Percentiles rank a stretch among this genome's conserved stretches.
Conservation (phyloP, 2,329 filamentous ascomycete genomes). For the Zasmidium cellare region DNA sequence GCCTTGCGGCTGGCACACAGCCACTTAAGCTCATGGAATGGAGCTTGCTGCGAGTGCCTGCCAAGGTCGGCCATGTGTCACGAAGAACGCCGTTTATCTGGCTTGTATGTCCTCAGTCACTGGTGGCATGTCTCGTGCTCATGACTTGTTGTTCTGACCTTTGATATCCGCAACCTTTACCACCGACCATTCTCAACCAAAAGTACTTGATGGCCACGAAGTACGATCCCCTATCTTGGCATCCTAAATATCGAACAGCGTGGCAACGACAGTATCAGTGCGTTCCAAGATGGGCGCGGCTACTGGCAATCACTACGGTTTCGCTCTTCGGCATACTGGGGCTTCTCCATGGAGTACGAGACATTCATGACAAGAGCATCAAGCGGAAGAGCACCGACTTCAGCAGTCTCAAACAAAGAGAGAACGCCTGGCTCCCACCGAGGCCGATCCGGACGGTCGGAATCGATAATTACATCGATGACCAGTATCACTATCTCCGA, state of each 20-base stretch:
- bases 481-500: conserved; percentile 13
- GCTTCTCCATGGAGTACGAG: conserved; percentile 9
- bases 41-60: not conserved
- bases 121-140: too few relatives aligned
- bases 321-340: not conserved
- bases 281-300: not conserved
- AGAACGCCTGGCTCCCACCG: not conserved
- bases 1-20: not conserved
- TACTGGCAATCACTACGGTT: not conserved
- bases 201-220: not conserved
- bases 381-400: conserved; percentile 19
- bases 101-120: too few relatives aligned
- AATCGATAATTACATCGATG: conserved; percentile 11
- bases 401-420: not conserved
- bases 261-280: not conserved
- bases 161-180: not conserved
- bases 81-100: not conserved
- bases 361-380: conserved; percentile 16
- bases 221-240: not conserved
- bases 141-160: too few relatives aligned
- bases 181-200: not conserved
- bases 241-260: not conserved
- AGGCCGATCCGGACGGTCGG: conserved; percentile 9
- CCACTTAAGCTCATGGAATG: too few relatives aligned
- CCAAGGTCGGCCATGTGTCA: not conserved